Conservation (phyloP, 305 asterid genomes). For the Striga hermonthica region DNA sequence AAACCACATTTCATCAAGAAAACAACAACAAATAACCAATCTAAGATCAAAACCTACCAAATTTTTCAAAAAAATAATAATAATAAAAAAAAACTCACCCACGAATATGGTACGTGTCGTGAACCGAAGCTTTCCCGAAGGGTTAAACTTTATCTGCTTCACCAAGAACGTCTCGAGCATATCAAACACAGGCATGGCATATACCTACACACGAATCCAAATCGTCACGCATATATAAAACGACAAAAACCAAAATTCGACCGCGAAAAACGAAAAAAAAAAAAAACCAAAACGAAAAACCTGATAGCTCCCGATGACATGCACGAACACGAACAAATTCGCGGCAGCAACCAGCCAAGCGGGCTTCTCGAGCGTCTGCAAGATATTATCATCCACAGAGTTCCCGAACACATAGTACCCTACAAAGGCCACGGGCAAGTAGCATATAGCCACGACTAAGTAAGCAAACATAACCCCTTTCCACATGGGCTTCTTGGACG, state of each 20-base stretch:
- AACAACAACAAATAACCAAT: neutral
- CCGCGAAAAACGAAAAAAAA: neutral
- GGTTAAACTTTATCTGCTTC: conserved; percentile 37
- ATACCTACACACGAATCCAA: conserved; percentile 33
- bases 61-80: too few relatives aligned
- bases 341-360: conserved; percentile 59
- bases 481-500: conserved; percentile 74
- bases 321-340: conserved; percentile 61
- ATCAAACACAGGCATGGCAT: conserved; percentile 65
- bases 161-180: conserved; percentile 54
- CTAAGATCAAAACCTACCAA: neutral
- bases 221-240: too few relatives aligned
- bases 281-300: conserved; percentile 20
- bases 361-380: conserved; percentile 57
- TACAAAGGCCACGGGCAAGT: conserved; percentile 58
- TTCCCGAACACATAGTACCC: conserved; percentile 62
- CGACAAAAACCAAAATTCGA: too few relatives aligned
- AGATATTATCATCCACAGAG: conserved; percentile 54
- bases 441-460: conserved; percentile 49
- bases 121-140: conserved; percentile 46
- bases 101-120: conserved; percentile 42
- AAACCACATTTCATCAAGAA: neutral
- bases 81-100: conserved; percentile 38
- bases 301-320: conserved; percentile 76
- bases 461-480: conserved; percentile 66